Evolutionary conservation across 306 rosid genomes (phyloP).

Genomic region (Alnus rubra): DNA sequence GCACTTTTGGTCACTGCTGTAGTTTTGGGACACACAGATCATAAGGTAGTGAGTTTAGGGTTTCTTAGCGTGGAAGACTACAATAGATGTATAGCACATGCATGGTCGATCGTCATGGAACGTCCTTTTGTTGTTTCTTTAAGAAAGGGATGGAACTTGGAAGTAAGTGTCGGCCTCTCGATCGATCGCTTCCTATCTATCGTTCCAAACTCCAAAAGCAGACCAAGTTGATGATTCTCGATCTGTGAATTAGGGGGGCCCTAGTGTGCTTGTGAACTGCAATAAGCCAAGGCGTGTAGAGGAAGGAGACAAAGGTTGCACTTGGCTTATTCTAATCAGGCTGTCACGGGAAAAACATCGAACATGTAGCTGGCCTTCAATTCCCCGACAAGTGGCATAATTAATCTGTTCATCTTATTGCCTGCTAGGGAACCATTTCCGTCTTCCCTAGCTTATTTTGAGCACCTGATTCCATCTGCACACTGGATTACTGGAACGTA

Average conservation of each 20-base stretch:
- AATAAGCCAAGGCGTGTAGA: neutral
- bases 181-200: neutral
- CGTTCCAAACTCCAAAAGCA: neutral
- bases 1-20: too few species aligned
- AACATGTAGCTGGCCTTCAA: constrained; percentile 12
- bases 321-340: constrained; percentile 1
- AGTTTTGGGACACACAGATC: too few species aligned
- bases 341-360: neutral
- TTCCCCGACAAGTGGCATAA: constrained; percentile 47
- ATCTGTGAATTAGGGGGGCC: neutral
- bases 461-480: constrained; percentile 11
- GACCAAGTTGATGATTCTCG: neutral
- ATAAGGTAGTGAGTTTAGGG: too few species aligned
- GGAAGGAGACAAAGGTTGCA: constrained; percentile 19
- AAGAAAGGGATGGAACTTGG: neutral
- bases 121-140: neutral
- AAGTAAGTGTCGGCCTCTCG: neutral
- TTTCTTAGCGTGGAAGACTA: too few species aligned
- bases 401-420: constrained; percentile 23
- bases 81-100: too few species aligned
- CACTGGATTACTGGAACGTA: neutral
- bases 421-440: constrained; percentile 34
- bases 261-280: neutral
- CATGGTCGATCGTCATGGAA: too few species aligned
- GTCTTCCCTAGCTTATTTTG: neutral